phyloP scores from a whole-genome alignment of 371 early-diverging fungal species.

The Nosema muscidifuracis region DNA sequence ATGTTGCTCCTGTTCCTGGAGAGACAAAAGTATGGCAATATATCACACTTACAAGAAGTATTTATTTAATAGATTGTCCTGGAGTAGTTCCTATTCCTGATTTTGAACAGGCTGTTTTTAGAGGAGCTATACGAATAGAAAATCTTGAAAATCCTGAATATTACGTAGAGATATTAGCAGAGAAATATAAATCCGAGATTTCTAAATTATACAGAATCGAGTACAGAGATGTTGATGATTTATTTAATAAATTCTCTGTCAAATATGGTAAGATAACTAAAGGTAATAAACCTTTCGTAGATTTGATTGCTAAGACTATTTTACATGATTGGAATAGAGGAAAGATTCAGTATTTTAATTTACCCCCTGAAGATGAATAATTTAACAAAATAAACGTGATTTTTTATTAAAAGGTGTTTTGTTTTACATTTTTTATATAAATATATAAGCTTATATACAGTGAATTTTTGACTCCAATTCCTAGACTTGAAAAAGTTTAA shows the following conservation, averaged over 20 bases:
- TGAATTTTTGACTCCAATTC: too few relatives aligned
- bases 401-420: too few relatives aligned
- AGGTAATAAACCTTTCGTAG: constrained; percentile 86
- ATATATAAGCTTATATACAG: too few relatives aligned
- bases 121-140: constrained; percentile 91
- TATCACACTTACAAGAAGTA: constrained; percentile 91
- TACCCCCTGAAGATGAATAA: constrained; percentile 69
- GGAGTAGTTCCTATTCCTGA: constrained; percentile 84
- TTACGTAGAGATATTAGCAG: constrained; percentile 74
- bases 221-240: constrained; percentile 75
- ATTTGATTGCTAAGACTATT: constrained; percentile 86
- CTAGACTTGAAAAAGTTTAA: too few relatives aligned
- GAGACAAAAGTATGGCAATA: constrained; percentile 99
- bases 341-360: constrained; percentile 83
- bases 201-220: constrained; percentile 76
- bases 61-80: constrained; percentile 97
- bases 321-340: constrained; percentile 97
- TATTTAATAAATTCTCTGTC: constrained; percentile 76
- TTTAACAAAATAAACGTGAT: too few relatives aligned
- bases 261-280: constrained; percentile 84
- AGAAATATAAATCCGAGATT: constrained; percentile 78
- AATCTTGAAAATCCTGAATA: constrained; percentile 84
- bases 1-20: constrained; percentile 94
- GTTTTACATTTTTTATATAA: too few relatives aligned
- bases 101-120: constrained; percentile 86